These are phyloP conservation scores for Arthrobotrys megalospora DNA, from an alignment of 2,329 filamentous ascomycete genomes.

Conservation along the genomic window DNA sequence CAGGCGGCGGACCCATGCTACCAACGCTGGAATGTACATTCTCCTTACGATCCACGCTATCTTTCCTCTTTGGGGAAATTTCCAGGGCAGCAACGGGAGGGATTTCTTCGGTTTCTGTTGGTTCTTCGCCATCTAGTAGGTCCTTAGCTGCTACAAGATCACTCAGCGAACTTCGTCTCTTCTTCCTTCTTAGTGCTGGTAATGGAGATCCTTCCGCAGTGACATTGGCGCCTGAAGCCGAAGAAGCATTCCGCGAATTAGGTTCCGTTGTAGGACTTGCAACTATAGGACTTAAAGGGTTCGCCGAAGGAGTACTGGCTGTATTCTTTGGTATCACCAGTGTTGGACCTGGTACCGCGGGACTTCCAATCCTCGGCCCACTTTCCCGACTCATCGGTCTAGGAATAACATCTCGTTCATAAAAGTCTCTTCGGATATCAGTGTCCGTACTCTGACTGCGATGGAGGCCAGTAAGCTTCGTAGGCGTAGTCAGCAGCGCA, in stretches of 20 bases:
- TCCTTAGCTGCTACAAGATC: slow-evolving; percentile 73
- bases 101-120: neutral
- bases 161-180: slow-evolving; percentile 90
- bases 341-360: slow-evolving; percentile 33
- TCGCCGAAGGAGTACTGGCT: slow-evolving; percentile 3
- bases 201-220: slow-evolving; percentile 45
- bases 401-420: slow-evolving; percentile 41
- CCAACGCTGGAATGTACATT: slow-evolving; percentile 24
- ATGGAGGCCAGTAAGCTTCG: slow-evolving; percentile 33
- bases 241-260: slow-evolving; percentile 4
- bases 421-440: slow-evolving; percentile 47
- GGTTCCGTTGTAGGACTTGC: slow-evolving; percentile 41
- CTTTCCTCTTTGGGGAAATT: slow-evolving; percentile 38
- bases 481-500: slow-evolving; percentile 4
- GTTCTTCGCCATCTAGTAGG: slow-evolving; percentile 70
- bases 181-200: slow-evolving; percentile 74
- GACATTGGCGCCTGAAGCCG: slow-evolving; percentile 12
- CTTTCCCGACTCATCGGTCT: slow-evolving; percentile 44
- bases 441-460: slow-evolving; percentile 51
- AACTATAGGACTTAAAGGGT: slow-evolving; percentile 51
- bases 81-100: slow-evolving; percentile 19
- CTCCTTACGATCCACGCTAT: slow-evolving; percentile 49
- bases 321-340: slow-evolving; percentile 43
- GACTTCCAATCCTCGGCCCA: slow-evolving; percentile 14
- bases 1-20: slow-evolving; percentile 52